Evolutionary conservation across 2,329 filamentous ascomycete species (phyloP), one percentile per base, ranked within the genome.

Genomic region (Alternaria sp.): DNA sequence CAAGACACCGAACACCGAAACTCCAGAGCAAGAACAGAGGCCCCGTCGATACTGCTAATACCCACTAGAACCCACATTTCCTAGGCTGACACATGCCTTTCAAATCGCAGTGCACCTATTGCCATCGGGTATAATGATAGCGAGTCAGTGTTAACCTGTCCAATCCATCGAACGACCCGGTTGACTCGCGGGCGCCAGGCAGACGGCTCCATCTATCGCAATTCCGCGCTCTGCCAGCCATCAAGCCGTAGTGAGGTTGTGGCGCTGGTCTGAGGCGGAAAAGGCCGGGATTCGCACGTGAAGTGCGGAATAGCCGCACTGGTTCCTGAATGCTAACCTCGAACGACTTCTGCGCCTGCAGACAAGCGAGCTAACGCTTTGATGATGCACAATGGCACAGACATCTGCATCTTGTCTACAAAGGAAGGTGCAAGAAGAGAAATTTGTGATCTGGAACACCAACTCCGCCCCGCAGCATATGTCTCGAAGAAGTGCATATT

Each of bases 11-110:
- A 49, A 40, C 27, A 40, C 52, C 46, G 18, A 40, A 45, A 46
- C 28, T 34, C 36, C 40, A 44, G 18, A 40, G 27, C 12, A 27
- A 22, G 34, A 57, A 50, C 3, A 45, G 40, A 36, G 18, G 38
- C 43, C 48, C 46, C 20, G 25, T 41, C 48, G 41, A 45, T 46
- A 11, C 45, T 58, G 54, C 57, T 46, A 45, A 59, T 25, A 45
- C 46, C 18, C 43, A 63, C 51, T 45, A 27, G 45, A 55, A 28
- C 53, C 66, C 66, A 67, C 59, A 59, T 43, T 63, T 61, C 28
- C 45, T 41, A 56, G 44, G 20, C 49, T 57, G 38, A 57, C 38
- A 53, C 38, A 49, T 38, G 18, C 50, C 48, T 50, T 52, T 49
- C 56, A 30, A 46, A 27, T 41, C 57, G 57, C 59, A 51, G 46